Base-by-base conservation (phyloP, 176 grass and related monocot species). In the Phoenix dactylifera region DNA sequence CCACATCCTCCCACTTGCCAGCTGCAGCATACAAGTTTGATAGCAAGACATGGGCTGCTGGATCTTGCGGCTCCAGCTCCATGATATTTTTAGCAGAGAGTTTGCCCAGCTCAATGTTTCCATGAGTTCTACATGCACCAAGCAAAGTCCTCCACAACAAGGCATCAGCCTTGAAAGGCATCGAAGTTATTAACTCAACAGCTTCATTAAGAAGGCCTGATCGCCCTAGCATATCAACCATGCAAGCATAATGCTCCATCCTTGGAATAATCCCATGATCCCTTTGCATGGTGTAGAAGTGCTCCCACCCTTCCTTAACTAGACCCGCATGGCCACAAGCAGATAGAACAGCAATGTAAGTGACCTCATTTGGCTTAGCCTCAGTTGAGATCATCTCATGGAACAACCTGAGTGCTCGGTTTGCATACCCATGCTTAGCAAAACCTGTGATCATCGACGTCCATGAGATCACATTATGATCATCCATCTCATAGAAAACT, bases 211-310 rank as follows among this genome's bases (percentile, higher is more conserved):
- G 54, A 74, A 60, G 58, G 26, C 72, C 83, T 32, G 92, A 78
- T 44, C 86, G 80, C 15, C 83, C 78, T 39, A 96, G 76, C 20
- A 90, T 72, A 87, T 96, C 92, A 54, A 84, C 80, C 72, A 96
- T 70, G 59, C 86, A 96, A 63, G 91, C 86, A 74, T 96, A 87
- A 76, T 96, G 83, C 58, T 90, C 83, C 80, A 88, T 96, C 54
- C 72, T 87, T 48, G 83, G 91, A 71, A 73, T n/a, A 62, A 96
- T 51, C 26, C 57, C 48, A 0, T 90, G 71, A 54, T 77, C 73
- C 50, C 56, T 82, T 71, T 89, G 79, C 86, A 89, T 95, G 28
- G 73, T 67, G 70, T 57, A 73, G 51, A 96, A 96, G 60, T 85
- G 63, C 15, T 90, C 83, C 66, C 82, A 83, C 6, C 92, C 92